Evolutionary conservation across 176 grass and related monocot genomes (phyloP).

Genomic region (Lolium rigidum): DNA sequence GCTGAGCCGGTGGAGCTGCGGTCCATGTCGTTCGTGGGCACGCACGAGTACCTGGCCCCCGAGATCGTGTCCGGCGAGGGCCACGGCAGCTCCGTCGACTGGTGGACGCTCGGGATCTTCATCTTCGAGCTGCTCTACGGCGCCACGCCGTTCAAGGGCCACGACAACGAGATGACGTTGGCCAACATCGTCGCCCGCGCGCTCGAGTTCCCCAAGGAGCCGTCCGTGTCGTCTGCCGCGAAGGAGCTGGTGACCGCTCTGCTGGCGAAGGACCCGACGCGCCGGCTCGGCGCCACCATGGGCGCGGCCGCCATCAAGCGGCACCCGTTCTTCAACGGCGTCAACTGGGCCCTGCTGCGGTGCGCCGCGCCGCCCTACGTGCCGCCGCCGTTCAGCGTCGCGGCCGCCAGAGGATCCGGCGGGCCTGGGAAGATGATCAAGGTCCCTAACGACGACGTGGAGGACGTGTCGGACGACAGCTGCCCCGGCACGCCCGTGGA

Average conservation of each 20-base stretch:
- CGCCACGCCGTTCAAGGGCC: slow-evolving; percentile 78
- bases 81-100: slow-evolving; percentile 91
- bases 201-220: slow-evolving; percentile 89
- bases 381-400: slow-evolving; percentile 55
- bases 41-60: slow-evolving; percentile 92
- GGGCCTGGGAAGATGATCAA: background rate
- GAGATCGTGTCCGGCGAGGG: slow-evolving; percentile 97
- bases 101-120: slow-evolving; percentile 97
- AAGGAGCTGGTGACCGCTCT: slow-evolving; percentile 71
- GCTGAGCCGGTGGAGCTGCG: slow-evolving; percentile 92
- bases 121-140: slow-evolving; percentile 96
- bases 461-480: slow-evolving; percentile 60
- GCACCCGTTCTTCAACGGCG: slow-evolving; percentile 78
- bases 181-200: slow-evolving; percentile 94
- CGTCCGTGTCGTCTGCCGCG: slow-evolving; percentile 52
- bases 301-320: slow-evolving; percentile 84
- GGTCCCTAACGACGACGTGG: background rate
- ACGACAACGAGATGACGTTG: slow-evolving; percentile 89
- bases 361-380: slow-evolving; percentile 72
- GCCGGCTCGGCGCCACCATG: slow-evolving; percentile 70
- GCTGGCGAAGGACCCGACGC: slow-evolving; percentile 78
- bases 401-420: background rate
- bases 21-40: slow-evolving; percentile 95
- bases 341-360: slow-evolving; percentile 89
- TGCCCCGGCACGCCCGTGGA: slow-evolving; percentile 77